phyloP scores from a whole-genome alignment of 345 rosid species.

The Theobroma cacao region DNA sequence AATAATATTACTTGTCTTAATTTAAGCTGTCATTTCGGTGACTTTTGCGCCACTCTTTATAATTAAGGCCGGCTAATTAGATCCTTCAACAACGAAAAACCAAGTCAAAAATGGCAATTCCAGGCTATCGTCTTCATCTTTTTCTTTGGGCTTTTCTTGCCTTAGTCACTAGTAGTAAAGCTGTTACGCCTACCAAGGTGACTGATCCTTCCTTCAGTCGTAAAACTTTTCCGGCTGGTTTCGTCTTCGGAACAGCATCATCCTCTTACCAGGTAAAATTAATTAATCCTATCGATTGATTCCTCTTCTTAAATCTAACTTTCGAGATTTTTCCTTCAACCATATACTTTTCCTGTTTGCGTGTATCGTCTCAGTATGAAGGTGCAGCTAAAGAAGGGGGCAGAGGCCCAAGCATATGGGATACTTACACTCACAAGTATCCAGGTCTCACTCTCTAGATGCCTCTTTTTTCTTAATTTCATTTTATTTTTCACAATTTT shows the following conservation, averaged over 20 bases:
- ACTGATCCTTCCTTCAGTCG: constrained; percentile 19
- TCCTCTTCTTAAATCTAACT: too few relatives aligned
- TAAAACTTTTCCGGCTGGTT: constrained; percentile 31
- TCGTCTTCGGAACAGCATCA: constrained; percentile 48
- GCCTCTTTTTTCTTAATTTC: too few relatives aligned
- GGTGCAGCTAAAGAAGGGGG: constrained; percentile 32
- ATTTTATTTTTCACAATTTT: too few relatives aligned
- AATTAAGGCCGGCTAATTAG: neutral
- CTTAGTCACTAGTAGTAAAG: neutral
- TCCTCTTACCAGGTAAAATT: constrained; percentile 36
- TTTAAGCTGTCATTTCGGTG: neutral
- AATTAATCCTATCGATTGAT: neutral
- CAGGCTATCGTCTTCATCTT: neutral
- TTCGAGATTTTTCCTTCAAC: neutral
- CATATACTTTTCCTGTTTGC: neutral
- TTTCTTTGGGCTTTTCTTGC: neutral
- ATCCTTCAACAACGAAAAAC: neutral
- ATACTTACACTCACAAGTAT: constrained; percentile 37
- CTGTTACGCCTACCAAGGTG: neutral
- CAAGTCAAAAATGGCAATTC: neutral
- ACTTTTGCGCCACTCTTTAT: neutral
- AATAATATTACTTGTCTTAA: neutral
- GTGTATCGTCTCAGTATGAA: constrained; percentile 36
- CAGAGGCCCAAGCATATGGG: constrained; percentile 42
- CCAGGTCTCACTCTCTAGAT: constrained; percentile 39